Evolutionary conservation across 352 stramenopile species (phyloP), one percentile per base, ranked within the genome.

Genomic region (Phytophthora palmivora): DNA sequence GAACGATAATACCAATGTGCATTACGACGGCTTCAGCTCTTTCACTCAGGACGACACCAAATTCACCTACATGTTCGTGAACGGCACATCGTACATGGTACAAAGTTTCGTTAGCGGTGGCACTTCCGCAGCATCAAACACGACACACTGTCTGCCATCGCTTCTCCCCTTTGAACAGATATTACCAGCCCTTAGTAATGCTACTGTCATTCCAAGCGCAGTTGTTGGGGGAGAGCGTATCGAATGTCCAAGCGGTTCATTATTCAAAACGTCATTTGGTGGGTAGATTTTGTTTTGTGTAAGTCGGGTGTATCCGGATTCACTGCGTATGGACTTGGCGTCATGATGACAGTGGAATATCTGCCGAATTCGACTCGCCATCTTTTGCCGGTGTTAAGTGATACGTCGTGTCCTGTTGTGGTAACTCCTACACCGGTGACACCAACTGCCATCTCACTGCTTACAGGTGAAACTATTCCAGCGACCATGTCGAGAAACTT

Each of bases 61-160:
- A 6, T 62, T 57, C 19, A 70, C 48, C 12, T 78, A 74, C 39
- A 38, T 42, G 8, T 36, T 75, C 12, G 53, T 62, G 0, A 48
- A 75, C n/a, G 55, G 67, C 7, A 24, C 39, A 5, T 48, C 51
- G 14, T 78, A 70, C 48, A 18, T 66, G 7, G 47, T 64, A n/a
- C 28, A 64, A 1, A 46, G 1, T 9, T 39, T 7, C 6, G 30
- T 18, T 6, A 19, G 39, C 14, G 19, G 6, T 3, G 26, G 3
- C 32, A 34, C 12, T 34, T 47, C n/a, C n/a, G n/a, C 41, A 9
- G 14, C n/a, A 4, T 22, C 44, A 5, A 24, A 39, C 24, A 44
- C 4, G 1, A 15, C 28, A 2, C 24, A 16, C 6, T 61, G 42
- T 39, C 22, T 54, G 1, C 21, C 33, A 15, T 41, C 44, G 0